Evolutionary conservation across 495 filamentous ascomycete species (phyloP).

Genomic region (Amniculicola lignicola): DNA sequence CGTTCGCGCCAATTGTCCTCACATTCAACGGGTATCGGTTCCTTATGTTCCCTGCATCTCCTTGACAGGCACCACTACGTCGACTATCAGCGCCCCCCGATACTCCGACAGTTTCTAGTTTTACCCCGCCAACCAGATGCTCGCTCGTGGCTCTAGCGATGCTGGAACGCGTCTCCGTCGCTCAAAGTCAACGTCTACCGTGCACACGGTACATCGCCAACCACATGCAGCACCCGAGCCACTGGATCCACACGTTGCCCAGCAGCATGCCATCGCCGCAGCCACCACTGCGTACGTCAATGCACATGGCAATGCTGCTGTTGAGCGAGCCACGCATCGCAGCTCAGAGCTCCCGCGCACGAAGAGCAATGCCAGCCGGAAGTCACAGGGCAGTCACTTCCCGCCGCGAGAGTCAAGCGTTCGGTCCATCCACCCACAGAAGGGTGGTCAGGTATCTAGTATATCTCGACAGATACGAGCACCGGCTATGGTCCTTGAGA

Average conservation of each 20-base stretch:
- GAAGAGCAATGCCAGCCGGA: slow-evolving; percentile 30
- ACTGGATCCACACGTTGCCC: slow-evolving; percentile 35
- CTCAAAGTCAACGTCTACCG: slow-evolving; percentile 37
- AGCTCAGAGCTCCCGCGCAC: slow-evolving; percentile 7
- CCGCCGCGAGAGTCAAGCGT: slow-evolving; percentile 26
- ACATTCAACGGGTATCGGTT: no score
- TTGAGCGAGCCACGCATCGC: slow-evolving; percentile 7
- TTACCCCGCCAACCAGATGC: slow-evolving; percentile 32
- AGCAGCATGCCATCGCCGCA: slow-evolving; percentile 39
- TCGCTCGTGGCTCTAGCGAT: slow-evolving; percentile 36
- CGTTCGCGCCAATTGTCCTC: no score
- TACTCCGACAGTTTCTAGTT: slow-evolving; percentile 8
- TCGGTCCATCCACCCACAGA: slow-evolving; percentile 12
- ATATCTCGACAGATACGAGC: slow-evolving; percentile 1
- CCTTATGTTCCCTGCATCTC: no score
- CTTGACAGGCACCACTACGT: no score
- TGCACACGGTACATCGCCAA: slow-evolving; percentile 22
- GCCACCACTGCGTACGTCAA: slow-evolving; percentile 39
- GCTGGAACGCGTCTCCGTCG: slow-evolving; percentile 36
- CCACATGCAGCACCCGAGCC: slow-evolving; percentile 8
- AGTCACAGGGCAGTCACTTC: slow-evolving; percentile 34
- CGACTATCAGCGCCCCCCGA: no score
- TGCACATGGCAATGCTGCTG: slow-evolving; percentile 21
- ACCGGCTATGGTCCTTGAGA: slow-evolving; percentile 4
- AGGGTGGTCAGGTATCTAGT: not conserved